These are phyloP conservation scores for Cotoneaster glaucophyllus DNA, from an alignment of 306 rosid species.

Conservation along the genomic window DNA sequence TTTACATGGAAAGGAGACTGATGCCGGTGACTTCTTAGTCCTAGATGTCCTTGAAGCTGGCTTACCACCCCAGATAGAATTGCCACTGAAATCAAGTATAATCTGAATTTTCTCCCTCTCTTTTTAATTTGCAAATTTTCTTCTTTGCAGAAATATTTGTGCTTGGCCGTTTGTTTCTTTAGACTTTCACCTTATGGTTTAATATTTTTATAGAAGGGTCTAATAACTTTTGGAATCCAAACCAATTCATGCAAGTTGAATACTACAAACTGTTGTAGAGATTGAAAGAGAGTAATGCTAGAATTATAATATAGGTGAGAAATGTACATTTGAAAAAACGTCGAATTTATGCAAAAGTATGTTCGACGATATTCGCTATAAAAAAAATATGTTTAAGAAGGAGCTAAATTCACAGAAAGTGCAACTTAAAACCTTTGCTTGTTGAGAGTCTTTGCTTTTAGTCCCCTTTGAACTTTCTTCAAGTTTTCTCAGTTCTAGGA, in stretches of 20 bases:
- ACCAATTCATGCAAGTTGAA: background rate
- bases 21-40: slow-evolving; percentile 70
- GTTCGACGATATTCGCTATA: background rate
- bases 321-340: background rate
- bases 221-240: background rate
- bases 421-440: background rate
- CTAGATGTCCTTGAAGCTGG: slow-evolving; percentile 83
- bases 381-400: background rate
- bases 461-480: background rate
- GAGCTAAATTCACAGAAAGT: background rate
- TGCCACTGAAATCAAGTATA: slow-evolving; percentile 64
- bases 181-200: background rate
- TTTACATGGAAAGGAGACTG: slow-evolving; percentile 69
- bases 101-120: slow-evolving; percentile 4
- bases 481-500: slow-evolving; percentile 4
- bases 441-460: background rate
- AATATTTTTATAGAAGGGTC: background rate
- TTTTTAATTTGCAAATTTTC: background rate
- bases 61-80: slow-evolving; percentile 80
- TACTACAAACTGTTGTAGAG: background rate
- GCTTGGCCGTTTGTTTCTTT: background rate
- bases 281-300: background rate
- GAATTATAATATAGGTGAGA: background rate
- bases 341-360: background rate
- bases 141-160: background rate